Base-by-base conservation (phyloP, 345 rosid species). In the Camelina sativa region DNA sequence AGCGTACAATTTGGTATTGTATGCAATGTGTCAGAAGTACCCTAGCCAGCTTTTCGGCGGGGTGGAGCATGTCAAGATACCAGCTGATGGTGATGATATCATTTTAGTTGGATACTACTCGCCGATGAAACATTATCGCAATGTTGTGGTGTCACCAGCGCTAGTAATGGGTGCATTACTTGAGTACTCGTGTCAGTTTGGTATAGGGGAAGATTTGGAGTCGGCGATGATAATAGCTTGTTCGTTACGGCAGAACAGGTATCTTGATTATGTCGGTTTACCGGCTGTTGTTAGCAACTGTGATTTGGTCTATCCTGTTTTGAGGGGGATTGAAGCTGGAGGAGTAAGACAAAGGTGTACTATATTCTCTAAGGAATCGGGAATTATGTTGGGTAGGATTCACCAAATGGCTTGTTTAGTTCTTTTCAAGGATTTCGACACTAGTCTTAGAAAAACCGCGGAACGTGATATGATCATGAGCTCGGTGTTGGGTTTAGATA, bases 191-290 rank as follows among this genome's bases (percentile, higher is more conserved):
- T 74, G 76, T 35, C 91, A 87, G 40, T 80, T 90, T 69, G 84
- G 84, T 76, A 64, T 85, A 56, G 86, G 84, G 16, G 84, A 86
- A 81, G 86, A 78, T 58, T 82, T 90, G 91, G 77, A 84, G 41
- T 77, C 87, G 4, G 32, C 83, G 62, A 84, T 86, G 58, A 56
- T 76, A 38, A 88, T 82, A 75, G 84, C 88, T 9, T 89, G 87
- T 76, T 76, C 58, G 3, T 3, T 60, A 32, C 8, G 67, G 0
- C 58, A 59, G 59, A 59, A 69, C 25, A 46, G 22, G 65, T 69
- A 58, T 16, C 34, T 69, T 16, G 41, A 55, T 0, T 0, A 0
- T 13, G 67, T 60, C 34, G 11, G 48, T 71, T 40, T 71, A 50
- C 67, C 67, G 7, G 6, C 35, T 71, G 67, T 71, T 58, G 0